phyloP scores from a whole-genome alignment of 768 basidiomycete genomes.

The Candolleomyces aberdarensis region DNA sequence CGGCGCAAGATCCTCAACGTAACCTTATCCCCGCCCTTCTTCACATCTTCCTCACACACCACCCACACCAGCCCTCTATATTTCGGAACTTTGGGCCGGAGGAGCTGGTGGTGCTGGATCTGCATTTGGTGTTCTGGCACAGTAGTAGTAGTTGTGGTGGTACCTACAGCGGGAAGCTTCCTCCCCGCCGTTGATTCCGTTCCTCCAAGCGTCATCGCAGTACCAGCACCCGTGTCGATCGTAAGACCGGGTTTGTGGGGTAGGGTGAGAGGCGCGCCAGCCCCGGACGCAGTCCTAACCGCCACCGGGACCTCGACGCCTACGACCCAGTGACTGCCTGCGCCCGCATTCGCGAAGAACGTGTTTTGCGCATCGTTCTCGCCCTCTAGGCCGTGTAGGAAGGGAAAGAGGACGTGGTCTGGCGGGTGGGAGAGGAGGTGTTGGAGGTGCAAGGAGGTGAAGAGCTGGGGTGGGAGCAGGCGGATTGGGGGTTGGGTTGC shows the following conservation, averaged over 20 bases:
- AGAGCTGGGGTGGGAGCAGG: slow-evolving; percentile 39
- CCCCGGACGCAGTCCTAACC: too few relatives aligned
- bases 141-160: background rate
- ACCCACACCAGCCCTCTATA: slow-evolving; percentile 86
- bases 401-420: slow-evolving; percentile 83
- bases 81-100: slow-evolving; percentile 28
- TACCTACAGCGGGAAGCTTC: background rate
- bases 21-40: slow-evolving; percentile 30
- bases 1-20: slow-evolving; percentile 32
- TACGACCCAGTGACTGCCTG: slow-evolving; percentile 7
- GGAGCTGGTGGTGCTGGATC: slow-evolving; percentile 16
- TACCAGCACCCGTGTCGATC: too few relatives aligned
- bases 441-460: slow-evolving; percentile 59
- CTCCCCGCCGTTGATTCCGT: too few relatives aligned
- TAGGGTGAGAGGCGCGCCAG: too few relatives aligned
- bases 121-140: background rate
- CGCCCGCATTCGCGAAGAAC: slow-evolving; percentile 58
- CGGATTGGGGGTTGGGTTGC: slow-evolving; percentile 15
- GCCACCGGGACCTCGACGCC: background rate
- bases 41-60: slow-evolving; percentile 68
- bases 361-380: slow-evolving; percentile 74
- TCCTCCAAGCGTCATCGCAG: too few relatives aligned
- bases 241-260: too few relatives aligned
- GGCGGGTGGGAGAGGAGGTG: slow-evolving; percentile 70
- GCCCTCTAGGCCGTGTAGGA: slow-evolving; percentile 84